Evolutionary conservation across 192 early-diverging fungal species (phyloP).

Genomic region (Glomus cerebriforme): DNA sequence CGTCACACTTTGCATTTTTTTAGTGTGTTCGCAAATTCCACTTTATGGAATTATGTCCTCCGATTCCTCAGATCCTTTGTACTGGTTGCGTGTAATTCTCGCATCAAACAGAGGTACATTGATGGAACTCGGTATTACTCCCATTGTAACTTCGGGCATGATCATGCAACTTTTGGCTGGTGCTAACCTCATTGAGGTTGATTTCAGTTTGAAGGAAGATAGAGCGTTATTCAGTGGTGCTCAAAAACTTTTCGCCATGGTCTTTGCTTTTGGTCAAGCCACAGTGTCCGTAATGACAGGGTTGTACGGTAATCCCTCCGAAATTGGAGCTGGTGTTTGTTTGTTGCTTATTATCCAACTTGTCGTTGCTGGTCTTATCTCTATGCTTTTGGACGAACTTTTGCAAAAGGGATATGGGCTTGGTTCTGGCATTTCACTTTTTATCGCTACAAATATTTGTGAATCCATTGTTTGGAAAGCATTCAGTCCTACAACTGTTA

Average conservation of each 20-base stretch:
- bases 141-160: constrained; percentile 99
- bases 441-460: constrained; percentile 99
- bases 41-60: constrained; percentile 99
- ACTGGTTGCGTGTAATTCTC: constrained; percentile 99
- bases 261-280: constrained; percentile 98
- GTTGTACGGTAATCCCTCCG: constrained; percentile 94
- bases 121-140: constrained; percentile 99
- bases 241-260: constrained; percentile 98
- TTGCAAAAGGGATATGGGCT: constrained; percentile 99
- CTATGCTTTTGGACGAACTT: constrained; percentile 98
- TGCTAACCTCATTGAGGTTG: constrained; percentile 98
- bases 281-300: constrained; percentile 98
- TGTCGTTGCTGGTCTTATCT: constrained; percentile 95
- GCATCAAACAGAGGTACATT: constrained; percentile 99
- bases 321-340: constrained; percentile 96
- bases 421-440: constrained; percentile 98
- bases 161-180: constrained; percentile 99
- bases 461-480: constrained; percentile 99
- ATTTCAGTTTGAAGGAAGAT: constrained; percentile 98
- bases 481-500: constrained; percentile 95
- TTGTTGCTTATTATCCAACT: constrained; percentile 96
- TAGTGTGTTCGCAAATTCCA: constrained; percentile 99
- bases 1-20: constrained; percentile 98
- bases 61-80: constrained; percentile 98
- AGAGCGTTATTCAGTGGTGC: constrained; percentile 98